A percentile compares a stretch with the other conserved stretches of the same genome.
Evolutionary conservation across 2,329 filamentous ascomycete species (phyloP).

Genomic region (Curvularia sp.): DNA sequence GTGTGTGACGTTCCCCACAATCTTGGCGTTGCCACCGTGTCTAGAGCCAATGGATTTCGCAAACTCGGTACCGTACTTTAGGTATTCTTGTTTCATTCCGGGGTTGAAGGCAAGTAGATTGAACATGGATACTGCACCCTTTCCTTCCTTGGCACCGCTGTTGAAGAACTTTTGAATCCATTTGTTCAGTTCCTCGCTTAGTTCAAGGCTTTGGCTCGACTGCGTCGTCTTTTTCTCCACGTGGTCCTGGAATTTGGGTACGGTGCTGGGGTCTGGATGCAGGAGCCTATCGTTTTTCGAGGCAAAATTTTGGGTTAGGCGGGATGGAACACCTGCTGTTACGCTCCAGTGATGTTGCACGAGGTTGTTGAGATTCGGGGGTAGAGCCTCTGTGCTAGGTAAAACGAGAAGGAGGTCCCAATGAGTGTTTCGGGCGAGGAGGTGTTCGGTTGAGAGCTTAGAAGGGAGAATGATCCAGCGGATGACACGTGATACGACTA

Average conservation of each 20-base stretch:
- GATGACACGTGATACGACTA: conserved; percentile 55
- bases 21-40: conserved; percentile 66
- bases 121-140: conserved; percentile 66
- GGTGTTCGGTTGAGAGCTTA: conserved; percentile 50
- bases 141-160: conserved; percentile 31
- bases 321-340: conserved; percentile 55
- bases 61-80: conserved; percentile 65
- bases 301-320: conserved; percentile 50
- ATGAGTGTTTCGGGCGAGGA: conserved; percentile 52
- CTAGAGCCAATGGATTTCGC: conserved; percentile 57
- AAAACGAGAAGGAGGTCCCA: conserved; percentile 61
- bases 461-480: conserved; percentile 61
- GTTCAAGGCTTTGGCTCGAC: conserved; percentile 55
- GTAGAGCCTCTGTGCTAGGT: conserved; percentile 36
- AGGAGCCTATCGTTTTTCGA: conserved; percentile 51
- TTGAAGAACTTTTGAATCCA: conserved; percentile 58
- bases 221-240: conserved; percentile 24
- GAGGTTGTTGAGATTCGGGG: conserved; percentile 30
- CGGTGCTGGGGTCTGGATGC: conserved; percentile 42
- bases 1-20: conserved; percentile 65
- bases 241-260: conserved; percentile 49
- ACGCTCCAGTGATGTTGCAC: conserved; percentile 48
- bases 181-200: conserved; percentile 58
- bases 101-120: conserved; percentile 67
- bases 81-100: conserved; percentile 61